These are phyloP conservation scores for Sphaerulina populicola DNA, from an alignment of 2,329 filamentous ascomycete species.

Conservation along the genomic window DNA sequence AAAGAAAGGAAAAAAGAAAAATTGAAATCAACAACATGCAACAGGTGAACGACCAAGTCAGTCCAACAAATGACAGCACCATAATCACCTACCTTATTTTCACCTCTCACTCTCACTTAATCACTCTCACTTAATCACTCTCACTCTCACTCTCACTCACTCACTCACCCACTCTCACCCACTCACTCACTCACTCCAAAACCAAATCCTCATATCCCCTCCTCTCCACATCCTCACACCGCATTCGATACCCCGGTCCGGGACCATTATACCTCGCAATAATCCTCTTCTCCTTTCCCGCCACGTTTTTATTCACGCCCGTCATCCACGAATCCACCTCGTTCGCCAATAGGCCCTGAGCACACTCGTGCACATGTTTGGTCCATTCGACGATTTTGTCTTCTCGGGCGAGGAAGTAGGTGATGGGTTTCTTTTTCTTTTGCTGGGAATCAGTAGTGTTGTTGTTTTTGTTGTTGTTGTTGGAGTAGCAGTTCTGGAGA, in stretches of 20 bases:
- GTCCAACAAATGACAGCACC: too few relatives aligned
- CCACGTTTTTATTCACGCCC: slow-evolving; percentile 47
- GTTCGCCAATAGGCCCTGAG: slow-evolving; percentile 39
- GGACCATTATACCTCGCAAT: slow-evolving; percentile 44
- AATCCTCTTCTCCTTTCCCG: slow-evolving; percentile 40
- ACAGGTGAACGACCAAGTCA: too few relatives aligned
- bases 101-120: too few relatives aligned
- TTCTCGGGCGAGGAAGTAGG: slow-evolving; percentile 3
- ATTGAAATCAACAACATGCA: too few relatives aligned
- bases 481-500: slow-evolving; percentile 5
- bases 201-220: slow-evolving; percentile 23
- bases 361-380: slow-evolving; percentile 42
- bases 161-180: background rate
- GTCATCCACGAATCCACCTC: slow-evolving; percentile 51
- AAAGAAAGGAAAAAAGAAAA: too few relatives aligned
- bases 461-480: too few relatives aligned
- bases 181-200: background rate
- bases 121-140: too few relatives aligned
- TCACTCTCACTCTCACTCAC: background rate
- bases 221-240: slow-evolving; percentile 25
- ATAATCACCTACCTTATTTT: too few relatives aligned
- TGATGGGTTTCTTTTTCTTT: background rate
- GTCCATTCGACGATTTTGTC: slow-evolving; percentile 14
- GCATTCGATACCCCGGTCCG: slow-evolving; percentile 39
- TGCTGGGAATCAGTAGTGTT: too few relatives aligned